Base-by-base conservation (phyloP, 805 yeast genomes). In the Pichia paraexigua region DNA sequence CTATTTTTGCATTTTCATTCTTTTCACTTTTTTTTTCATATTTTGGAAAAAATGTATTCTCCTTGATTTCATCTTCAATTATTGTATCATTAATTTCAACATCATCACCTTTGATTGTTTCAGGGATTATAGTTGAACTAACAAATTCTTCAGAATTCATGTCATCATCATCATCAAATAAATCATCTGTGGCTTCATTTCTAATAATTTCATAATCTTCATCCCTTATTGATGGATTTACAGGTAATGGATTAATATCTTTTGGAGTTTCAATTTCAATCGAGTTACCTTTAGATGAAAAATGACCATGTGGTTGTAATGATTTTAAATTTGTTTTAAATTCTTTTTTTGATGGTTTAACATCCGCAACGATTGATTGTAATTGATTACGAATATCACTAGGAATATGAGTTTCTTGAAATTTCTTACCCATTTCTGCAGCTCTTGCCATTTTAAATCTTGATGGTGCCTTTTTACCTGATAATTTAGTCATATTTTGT, bases 171-270 rank as follows among this genome's bases (percentile, higher is more conserved):
- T 60, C 60, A 6, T 53, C 56, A 47, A 56, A 56, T 41, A 58
- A 47, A 24, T 53, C 56, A n/a, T 58, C 60, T 8, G 41, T 47
- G 3, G 52, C 40, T 28, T 56, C 58, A 37, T 53, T 51, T 45
- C 63, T 53, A 27, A 61, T 46, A 15, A 52, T 54, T 28, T 58
- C 63, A 53, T 52, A 61, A 50, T 61, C 61, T 39, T 58, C 60
- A 40, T 61, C 60, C 7, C 49, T 42, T 20, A 49, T 48, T 13
- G 43, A 46, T 39, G 55, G 39, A 50, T 58, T 52, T 37, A 32
- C 49, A 11, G 53, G 32, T 25, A 53, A 21, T 13, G 64, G 63
- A 40, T 61, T 61, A 4, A 47, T 41, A 15, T 61, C 64, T 13
- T 41, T 42, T 9, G 64, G 64, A 1, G 53, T 41, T 2, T 41